Evolutionary conservation across 129 eudicot genomes (phyloP).

Genomic region (Oenanthe sinensis): DNA sequence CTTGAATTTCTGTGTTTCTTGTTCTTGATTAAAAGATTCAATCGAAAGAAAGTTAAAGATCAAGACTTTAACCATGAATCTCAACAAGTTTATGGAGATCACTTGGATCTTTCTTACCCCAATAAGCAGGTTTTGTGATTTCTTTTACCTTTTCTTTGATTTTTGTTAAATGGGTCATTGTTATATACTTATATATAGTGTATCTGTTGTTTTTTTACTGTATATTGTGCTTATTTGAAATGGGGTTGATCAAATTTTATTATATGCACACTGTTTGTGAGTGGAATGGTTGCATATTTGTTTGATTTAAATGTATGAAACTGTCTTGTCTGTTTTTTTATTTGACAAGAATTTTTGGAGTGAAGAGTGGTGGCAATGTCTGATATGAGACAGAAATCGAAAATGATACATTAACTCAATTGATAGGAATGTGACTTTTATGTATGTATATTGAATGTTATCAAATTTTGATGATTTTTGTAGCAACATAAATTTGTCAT

Average conservation of each 20-base stretch:
- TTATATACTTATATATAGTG: neutral
- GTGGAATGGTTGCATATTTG: neutral
- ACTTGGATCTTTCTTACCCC: conserved; percentile 26
- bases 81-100: conserved; percentile 14
- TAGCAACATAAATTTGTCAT: neutral
- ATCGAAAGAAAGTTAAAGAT: conserved; percentile 22
- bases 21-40: conserved; percentile 30
- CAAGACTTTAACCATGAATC: conserved; percentile 18
- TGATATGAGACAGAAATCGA: no score
- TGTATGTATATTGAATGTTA: no score
- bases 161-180: neutral
- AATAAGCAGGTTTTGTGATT: conserved; percentile 41
- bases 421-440: neutral
- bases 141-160: neutral
- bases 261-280: neutral
- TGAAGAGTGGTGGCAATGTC: neutral
- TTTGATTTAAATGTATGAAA: no score
- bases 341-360: neutral
- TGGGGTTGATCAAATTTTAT: neutral
- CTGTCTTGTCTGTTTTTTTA: neutral
- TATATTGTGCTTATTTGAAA: no score
- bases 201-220: neutral
- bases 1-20: conserved; percentile 38
- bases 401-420: no score
- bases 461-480: no score